Conservation (phyloP, 371 early-diverging fungal species). For the Thermomucor indicae-seudaticae region DNA sequence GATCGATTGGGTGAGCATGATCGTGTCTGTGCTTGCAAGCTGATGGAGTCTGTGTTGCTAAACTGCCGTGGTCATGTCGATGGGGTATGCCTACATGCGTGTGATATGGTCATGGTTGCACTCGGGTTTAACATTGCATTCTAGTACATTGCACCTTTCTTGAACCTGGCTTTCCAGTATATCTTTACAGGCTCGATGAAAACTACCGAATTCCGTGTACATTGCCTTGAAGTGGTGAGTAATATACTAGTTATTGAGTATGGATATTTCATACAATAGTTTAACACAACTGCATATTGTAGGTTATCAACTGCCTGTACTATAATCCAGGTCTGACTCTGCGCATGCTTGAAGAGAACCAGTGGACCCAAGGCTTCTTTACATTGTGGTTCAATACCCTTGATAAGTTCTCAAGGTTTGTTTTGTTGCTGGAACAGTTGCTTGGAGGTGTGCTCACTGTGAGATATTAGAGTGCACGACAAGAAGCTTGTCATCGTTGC, state of each 20-base stretch:
- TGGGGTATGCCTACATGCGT: slow-evolving; percentile 34
- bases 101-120: too few species aligned
- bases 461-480: slow-evolving; percentile 75
- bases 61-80: slow-evolving; percentile 76
- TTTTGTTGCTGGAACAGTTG: neutral
- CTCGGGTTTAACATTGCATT: neutral
- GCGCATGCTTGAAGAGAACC: slow-evolving; percentile 68
- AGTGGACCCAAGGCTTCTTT: slow-evolving; percentile 77
- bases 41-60: slow-evolving; percentile 76
- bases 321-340: slow-evolving; percentile 81
- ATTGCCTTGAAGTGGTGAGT: slow-evolving; percentile 57
- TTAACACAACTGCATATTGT: too few species aligned
- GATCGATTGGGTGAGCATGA: slow-evolving; percentile 67
- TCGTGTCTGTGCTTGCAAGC: slow-evolving; percentile 69
- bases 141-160: slow-evolving; percentile 50
- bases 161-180: slow-evolving; percentile 61
- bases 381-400: slow-evolving; percentile 72
- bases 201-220: slow-evolving; percentile 51
- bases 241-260: too few species aligned
- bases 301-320: slow-evolving; percentile 76
- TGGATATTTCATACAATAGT: slow-evolving; percentile 26
- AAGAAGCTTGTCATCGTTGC: slow-evolving; percentile 85
- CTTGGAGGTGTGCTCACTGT: neutral
- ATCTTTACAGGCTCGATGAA: slow-evolving; percentile 59
- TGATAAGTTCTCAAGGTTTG: slow-evolving; percentile 57